Evolutionary conservation across 176 grass and related monocot species (phyloP), one percentile per base, ranked within the genome.

Genomic region (Paspalum notatum): DNA sequence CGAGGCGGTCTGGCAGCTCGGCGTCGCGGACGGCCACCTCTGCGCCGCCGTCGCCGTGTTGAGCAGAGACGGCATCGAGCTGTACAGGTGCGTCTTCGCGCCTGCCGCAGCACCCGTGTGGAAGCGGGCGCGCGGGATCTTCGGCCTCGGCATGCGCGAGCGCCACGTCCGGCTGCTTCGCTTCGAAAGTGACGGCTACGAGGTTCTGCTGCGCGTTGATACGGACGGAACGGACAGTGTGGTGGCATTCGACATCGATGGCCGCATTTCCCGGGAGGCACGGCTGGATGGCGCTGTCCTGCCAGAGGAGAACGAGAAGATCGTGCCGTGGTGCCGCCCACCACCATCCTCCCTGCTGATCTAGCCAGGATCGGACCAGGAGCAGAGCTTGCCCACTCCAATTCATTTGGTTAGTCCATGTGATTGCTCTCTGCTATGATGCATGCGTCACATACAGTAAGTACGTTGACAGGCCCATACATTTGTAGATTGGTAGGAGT

Each of bases 281-380:
- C n/a, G 55, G 39, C 55, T 76, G 39, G 55, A 76, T 1, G 54
- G 55, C 3, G 37, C 55, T 5, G 39, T 61, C 39, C 73, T 76
- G 55, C 73, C 73, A 0, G 39, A 46, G n/a, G 7, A 56, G 39
- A 40, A 76, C 55, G 73, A 46, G 40, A 27, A 58, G 39, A 24
- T 76, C 4, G 73, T 76, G 55, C 73, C 73, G 3, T 76, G 73
- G 73, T 76, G 73, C 40, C 54, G 40, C n/a, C n/a, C n/a, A 10
- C 40, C 73, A 21, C 5, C 20, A 21, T 61, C 73, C n/a, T 26
- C 40, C 40, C 13, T 61, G 3, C 40, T 43, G 52, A 7, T 76
- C n/a, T 76, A 60, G 40, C 18, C 8, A 54, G 16, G 48, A 8
- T 32, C 0, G 15, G 44, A 17, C 5, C 20, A n/a, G n/a, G n/a